Evolutionary conservation across 768 basidiomycete genomes (phyloP).

Genomic region (Leccinum longicurvipes): DNA sequence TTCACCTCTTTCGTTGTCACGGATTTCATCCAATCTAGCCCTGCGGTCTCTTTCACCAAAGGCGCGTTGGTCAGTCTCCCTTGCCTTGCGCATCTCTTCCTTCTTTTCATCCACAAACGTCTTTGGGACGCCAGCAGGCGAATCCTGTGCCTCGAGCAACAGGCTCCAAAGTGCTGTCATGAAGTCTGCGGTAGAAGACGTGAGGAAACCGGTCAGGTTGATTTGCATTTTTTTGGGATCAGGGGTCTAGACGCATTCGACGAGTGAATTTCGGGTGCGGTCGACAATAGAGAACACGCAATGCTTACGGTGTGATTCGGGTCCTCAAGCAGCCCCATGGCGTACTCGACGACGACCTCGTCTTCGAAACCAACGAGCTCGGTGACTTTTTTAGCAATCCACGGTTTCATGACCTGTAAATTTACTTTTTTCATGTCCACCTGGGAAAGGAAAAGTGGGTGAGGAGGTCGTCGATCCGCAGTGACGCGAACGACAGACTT

Average conservation of each 20-base stretch:
- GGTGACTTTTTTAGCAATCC: constrained; percentile 91
- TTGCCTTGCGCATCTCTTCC: constrained; percentile 75
- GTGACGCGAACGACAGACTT: constrained; percentile 41
- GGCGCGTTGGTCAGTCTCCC: constrained; percentile 58
- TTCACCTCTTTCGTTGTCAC: constrained; percentile 54
- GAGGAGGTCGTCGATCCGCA: not conserved
- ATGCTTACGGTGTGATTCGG: constrained; percentile 69
- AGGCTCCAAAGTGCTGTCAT: constrained; percentile 89
- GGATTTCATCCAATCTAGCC: constrained; percentile 62
- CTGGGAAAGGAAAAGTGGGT: constrained; percentile 32
- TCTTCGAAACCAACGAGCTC: constrained; percentile 94
- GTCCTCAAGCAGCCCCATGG: constrained; percentile 92
- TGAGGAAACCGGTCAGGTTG: constrained; percentile 88
- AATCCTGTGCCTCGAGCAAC: constrained; percentile 89
- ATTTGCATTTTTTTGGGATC: constrained; percentile 98
- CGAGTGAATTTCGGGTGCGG: not conserved
- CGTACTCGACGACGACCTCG: constrained; percentile 95
- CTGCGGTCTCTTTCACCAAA: constrained; percentile 72
- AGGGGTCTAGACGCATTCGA: constrained; percentile 52
- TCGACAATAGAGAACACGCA: not conserved
- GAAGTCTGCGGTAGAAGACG: constrained; percentile 79
- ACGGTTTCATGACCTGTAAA: constrained; percentile 84
- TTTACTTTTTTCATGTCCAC: constrained; percentile 98
- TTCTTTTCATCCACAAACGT: constrained; percentile 93
- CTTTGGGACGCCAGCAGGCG: constrained; percentile 84